Base-by-base conservation (phyloP, 2,329 filamentous ascomycete genomes). In the Eutypella sp. region DNA sequence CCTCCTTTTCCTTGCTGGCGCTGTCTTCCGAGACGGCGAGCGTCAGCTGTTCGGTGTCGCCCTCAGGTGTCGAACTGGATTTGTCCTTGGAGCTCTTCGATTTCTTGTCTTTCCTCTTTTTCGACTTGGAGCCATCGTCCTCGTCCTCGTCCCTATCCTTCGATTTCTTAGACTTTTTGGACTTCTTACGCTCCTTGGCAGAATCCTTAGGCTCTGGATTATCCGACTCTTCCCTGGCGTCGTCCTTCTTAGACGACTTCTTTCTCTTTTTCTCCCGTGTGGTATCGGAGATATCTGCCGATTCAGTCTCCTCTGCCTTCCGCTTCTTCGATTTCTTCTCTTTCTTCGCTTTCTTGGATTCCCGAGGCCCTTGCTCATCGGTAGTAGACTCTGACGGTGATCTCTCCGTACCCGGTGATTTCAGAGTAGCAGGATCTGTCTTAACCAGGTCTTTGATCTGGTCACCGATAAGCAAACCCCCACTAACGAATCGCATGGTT, bases 401-500 rank as follows among this genome's bases (percentile, higher is more conserved):
- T 8, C 55, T 33, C 41, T 20, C 50, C 52, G 16, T 63, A 20
- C 36, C 23, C 20, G 15, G 19, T 39, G 8, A 5, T 20, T n/a
- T 11, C 2, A 15, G n/a, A 11, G 36, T 24, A 10, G 36, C 13
- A 23, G 13, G 20, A 3, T 39, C 36, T 4, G 36, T 63, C 46
- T 66, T 65, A 43, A 65, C 64, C 47, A 68, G 62, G 34, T 73
- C 71, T 56, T 76, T 68, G 41, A 80, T 73, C 57, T 79, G 72
- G 50, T 81, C 76, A 27, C 78, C 78, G 20, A 82, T 72, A 25
- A 81, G 63, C 46, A 90, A 77, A 0, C 92, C 93, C n/a, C 89
- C 93, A 47, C 76, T 82, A 20, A 99, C 85, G 66, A 99, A 99
- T 41, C 84, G 81, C 75, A 96, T 88, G 9, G 79, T 75, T 1